Percentiles rank a stretch among this genome's conserved stretches.
Evolutionary conservation across 306 rosid genomes (phyloP).

Genomic region (Coriaria nepalensis): DNA sequence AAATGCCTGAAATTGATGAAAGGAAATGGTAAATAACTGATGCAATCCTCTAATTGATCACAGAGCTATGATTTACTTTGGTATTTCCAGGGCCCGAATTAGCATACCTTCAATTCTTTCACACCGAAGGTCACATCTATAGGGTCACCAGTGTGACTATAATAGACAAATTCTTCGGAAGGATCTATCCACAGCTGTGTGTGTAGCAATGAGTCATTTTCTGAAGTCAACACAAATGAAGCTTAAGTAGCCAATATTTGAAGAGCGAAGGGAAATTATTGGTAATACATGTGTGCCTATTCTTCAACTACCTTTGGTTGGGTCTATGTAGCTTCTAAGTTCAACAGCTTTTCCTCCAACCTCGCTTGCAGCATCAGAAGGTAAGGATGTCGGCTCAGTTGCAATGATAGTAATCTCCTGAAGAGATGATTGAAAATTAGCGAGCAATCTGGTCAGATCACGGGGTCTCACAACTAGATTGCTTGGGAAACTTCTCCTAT

Average conservation of each 20-base stretch:
- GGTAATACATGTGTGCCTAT: background rate
- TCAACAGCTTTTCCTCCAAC: slow-evolving; percentile 92
- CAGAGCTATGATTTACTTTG: background rate
- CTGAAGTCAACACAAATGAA: slow-evolving; percentile 32
- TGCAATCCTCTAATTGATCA: background rate
- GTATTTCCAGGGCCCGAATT: slow-evolving; percentile 10
- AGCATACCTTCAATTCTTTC: slow-evolving; percentile 78
- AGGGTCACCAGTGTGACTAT: slow-evolving; percentile 71
- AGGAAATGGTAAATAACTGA: slow-evolving; percentile 7
- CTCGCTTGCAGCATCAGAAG: slow-evolving; percentile 61
- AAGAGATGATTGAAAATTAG: slow-evolving; percentile 84
- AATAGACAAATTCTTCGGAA: slow-evolving; percentile 74
- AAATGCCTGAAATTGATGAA: slow-evolving; percentile 60
- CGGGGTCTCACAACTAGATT: slow-evolving; percentile 79
- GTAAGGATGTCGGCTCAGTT: slow-evolving; percentile 62
- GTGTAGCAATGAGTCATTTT: slow-evolving; percentile 62
- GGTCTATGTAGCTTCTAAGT: slow-evolving; percentile 85
- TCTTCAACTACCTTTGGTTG: slow-evolving; percentile 57
- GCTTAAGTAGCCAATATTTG: slow-evolving; percentile 11
- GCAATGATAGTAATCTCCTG: slow-evolving; percentile 89
- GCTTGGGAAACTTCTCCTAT: slow-evolving; percentile 65
- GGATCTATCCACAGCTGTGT: slow-evolving; percentile 99
- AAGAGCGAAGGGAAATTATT: slow-evolving; percentile 7
- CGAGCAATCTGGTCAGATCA: slow-evolving; percentile 73
- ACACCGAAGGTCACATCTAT: slow-evolving; percentile 86